phyloP scores from a whole-genome alignment of 2,329 filamentous ascomycete genomes.

The Magnaporthales sp. region DNA sequence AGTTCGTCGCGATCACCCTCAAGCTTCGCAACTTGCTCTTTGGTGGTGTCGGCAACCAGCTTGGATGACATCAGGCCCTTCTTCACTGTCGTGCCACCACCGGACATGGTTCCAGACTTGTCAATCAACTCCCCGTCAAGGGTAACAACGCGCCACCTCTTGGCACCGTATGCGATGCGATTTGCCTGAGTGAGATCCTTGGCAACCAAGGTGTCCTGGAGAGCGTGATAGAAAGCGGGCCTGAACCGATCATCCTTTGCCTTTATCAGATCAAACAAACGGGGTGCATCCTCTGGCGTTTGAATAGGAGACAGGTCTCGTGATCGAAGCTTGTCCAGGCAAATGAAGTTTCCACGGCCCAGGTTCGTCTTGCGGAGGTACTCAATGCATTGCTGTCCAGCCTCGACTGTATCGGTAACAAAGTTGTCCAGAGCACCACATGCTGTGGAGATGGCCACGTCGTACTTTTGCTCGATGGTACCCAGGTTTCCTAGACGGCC shows the following conservation, averaged over 20 bases:
- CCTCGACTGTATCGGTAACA: constrained; percentile 92
- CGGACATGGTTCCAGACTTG: constrained; percentile 97
- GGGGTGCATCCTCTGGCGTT: constrained; percentile 85
- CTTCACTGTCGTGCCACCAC: constrained; percentile 84
- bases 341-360: constrained; percentile 93
- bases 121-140: constrained; percentile 93
- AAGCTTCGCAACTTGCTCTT: constrained; percentile 80
- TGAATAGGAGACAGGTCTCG: constrained; percentile 72
- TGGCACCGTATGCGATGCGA: constrained; percentile 88
- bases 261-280: constrained; percentile 87
- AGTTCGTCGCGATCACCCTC: constrained; percentile 79
- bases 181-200: constrained; percentile 92
- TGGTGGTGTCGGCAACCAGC: constrained; percentile 74
- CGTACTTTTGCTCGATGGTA: constrained; percentile 86
- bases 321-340: constrained; percentile 75
- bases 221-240: constrained; percentile 88
- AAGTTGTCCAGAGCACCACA: constrained; percentile 90
- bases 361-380: constrained; percentile 96
- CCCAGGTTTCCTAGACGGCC: constrained; percentile 90
- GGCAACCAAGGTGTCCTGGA: constrained; percentile 92
- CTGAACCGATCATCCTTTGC: constrained; percentile 80
- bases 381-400: constrained; percentile 95
- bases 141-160: constrained; percentile 92
- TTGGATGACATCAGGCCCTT: constrained; percentile 96
- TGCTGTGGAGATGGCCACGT: constrained; percentile 96